A percentile compares a stretch with the other conserved stretches of the same genome.
These are phyloP conservation scores for Nectriaceae sp. DNA, from an alignment of 2,329 filamentous ascomycete species.

Conservation along the genomic window DNA sequence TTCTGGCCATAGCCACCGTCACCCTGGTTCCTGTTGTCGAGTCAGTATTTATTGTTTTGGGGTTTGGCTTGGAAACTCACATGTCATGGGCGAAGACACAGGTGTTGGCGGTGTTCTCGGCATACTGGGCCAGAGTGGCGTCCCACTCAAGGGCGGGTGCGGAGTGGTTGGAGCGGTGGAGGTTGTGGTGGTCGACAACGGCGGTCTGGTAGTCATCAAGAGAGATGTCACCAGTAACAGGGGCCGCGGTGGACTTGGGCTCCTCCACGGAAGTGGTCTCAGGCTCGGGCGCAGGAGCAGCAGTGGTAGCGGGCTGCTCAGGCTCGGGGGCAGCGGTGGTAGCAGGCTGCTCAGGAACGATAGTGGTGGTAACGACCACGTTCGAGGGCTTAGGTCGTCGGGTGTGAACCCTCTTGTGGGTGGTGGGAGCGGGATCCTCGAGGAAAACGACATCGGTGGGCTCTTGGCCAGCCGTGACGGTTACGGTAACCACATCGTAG, in stretches of 20 bases:
- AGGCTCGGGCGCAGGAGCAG: background rate
- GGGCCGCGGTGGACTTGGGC: slow-evolving; percentile 1
- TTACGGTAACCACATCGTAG: slow-evolving; percentile 45
- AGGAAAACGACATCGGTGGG: slow-evolving; percentile 23
- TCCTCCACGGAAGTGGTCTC: background rate
- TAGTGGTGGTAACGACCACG: slow-evolving; percentile 11
- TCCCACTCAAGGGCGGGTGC: slow-evolving; percentile 67
- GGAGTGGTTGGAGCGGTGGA: slow-evolving; percentile 82
- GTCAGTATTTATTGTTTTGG: slow-evolving; percentile 31
- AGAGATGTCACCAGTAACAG: slow-evolving; percentile 12
- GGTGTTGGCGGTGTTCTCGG: slow-evolving; percentile 60
- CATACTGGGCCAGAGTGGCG: slow-evolving; percentile 62
- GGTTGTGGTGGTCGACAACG: slow-evolving; percentile 76
- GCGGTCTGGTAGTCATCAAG: slow-evolving; percentile 36
- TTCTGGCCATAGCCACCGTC: slow-evolving; percentile 84
- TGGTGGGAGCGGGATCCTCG: slow-evolving; percentile 20
- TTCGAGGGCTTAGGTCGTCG: slow-evolving; percentile 10
- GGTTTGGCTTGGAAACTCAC: slow-evolving; percentile 50
- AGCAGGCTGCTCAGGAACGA: slow-evolving; percentile 3
- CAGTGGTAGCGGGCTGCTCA: slow-evolving; percentile 5
- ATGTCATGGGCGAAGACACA: slow-evolving; percentile 78
- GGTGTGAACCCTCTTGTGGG: slow-evolving; percentile 13
- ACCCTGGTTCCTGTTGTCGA: slow-evolving; percentile 49
- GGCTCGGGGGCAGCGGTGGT: slow-evolving; percentile 2
- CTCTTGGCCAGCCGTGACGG: slow-evolving; percentile 41